A percentile compares a stretch with the other conserved stretches of the same genome.
Conservation (phyloP, 2,329 filamentous ascomycete genomes). For the Chaetomiaceae sp. region DNA sequence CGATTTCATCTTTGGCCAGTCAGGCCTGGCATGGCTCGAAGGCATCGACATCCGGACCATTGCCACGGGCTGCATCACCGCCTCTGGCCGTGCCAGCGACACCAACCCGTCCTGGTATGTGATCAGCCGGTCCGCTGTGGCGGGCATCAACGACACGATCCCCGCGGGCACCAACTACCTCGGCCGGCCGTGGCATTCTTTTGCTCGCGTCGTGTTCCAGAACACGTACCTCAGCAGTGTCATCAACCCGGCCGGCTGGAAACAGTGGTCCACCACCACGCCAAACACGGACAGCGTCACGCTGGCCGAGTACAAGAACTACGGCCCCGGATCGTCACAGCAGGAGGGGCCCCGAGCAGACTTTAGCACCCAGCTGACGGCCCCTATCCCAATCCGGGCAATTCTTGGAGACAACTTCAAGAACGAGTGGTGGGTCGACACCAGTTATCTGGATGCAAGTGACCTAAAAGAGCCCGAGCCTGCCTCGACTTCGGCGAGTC, state of each 20-base stretch:
- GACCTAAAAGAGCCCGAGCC: background rate
- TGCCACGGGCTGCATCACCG: background rate
- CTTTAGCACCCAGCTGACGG: background rate
- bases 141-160: background rate
- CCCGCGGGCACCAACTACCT: background rate
- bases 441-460: background rate
- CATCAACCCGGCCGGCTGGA: background rate
- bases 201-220: slow-evolving; percentile 1
- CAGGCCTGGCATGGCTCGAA: background rate
- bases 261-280: background rate
- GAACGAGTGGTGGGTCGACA: background rate
- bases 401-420: background rate
- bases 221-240: background rate
- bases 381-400: background rate
- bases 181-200: background rate
- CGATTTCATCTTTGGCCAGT: slow-evolving; percentile 1
- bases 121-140: background rate
- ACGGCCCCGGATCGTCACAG: background rate
- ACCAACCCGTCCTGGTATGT: background rate
- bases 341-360: background rate
- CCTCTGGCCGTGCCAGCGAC: background rate
- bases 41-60: background rate
- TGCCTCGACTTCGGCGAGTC: too few species aligned
- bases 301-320: background rate
- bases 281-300: background rate